phyloP scores from a whole-genome alignment of 305 asterid genomes.

The Withania somnifera region DNA sequence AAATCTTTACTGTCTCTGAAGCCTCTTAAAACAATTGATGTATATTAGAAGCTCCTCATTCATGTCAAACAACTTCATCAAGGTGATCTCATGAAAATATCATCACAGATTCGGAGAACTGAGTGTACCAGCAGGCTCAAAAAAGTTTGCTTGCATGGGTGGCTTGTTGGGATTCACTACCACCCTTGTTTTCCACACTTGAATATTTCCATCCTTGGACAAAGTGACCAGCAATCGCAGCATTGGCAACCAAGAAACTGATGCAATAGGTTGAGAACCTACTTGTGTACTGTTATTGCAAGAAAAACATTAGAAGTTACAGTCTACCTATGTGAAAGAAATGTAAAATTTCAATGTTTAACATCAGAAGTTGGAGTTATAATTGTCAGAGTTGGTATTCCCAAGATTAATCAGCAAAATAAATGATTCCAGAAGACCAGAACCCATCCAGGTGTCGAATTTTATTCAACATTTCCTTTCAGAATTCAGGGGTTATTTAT shows the following conservation, averaged over 20 bases:
- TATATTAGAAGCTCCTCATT: not conserved
- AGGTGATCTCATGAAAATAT: slow-evolving; percentile 2
- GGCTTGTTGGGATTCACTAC: slow-evolving; percentile 77
- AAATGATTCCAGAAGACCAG: not conserved
- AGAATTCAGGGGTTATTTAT: not conserved
- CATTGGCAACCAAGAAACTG: slow-evolving; percentile 89
- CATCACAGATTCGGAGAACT: slow-evolving; percentile 11
- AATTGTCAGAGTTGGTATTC: not conserved
- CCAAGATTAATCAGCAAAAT: not conserved
- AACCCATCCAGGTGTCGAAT: not conserved
- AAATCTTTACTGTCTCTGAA: not conserved
- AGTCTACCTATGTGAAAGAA: not conserved
- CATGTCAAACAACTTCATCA: not conserved
- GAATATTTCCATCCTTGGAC: slow-evolving; percentile 94
- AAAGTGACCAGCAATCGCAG: slow-evolving; percentile 84
- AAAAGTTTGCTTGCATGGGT: slow-evolving; percentile 91
- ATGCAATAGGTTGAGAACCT: slow-evolving; percentile 95
- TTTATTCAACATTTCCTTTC: not conserved
- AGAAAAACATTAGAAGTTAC: slow-evolving; percentile 15
- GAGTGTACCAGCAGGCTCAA: slow-evolving; percentile 84
- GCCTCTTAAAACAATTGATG: not conserved
- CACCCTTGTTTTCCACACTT: slow-evolving; percentile 96
- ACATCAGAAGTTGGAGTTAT: not conserved
- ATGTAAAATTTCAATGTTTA: not conserved
- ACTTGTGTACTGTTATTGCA: slow-evolving; percentile 82